Evolutionary conservation across 805 yeast species (phyloP), one percentile per base, ranked within the genome.

Genomic region (Barnettozyma californica): DNA sequence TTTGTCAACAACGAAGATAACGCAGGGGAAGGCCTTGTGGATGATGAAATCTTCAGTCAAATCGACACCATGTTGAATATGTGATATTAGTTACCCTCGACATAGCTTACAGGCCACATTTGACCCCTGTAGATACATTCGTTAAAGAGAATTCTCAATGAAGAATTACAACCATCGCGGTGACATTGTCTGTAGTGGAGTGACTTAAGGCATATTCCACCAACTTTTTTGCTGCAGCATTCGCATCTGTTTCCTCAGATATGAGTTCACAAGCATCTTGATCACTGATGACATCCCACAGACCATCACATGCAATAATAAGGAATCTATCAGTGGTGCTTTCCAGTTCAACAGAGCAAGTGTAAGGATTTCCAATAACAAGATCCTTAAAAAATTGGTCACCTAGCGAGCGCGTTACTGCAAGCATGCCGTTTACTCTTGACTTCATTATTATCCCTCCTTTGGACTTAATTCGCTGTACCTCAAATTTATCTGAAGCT

Each of bases 281-380:
- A 63, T 94, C 99, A 9, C 82, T 74, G 45, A 91, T 76, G 5
- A 92, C 97, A 65, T 92, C 99, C 98, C 98, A 92, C 10, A 92
- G 69, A 0, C 99, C 99, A 66, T 92, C 99, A 65, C 98, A 94
- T 0, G 97, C 98, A 50, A 92, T 69, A 44, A 92, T 90, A 60
- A 92, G 65, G 61, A 87, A 88, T 56, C 85, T 85, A 64, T 91
- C 97, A 10, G 69, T 71, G 1, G 66, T 66, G 10, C 54, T 47
- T 21, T 74, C 74, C 27, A 94, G 71, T 59, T 83, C 89, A 1
- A 95, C 89, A 41, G 89, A 80, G 0, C 98, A 88, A 0, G 99
- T 92, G 62, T 84, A 92, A 1, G 99, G 99, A 47, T 82, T 80
- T 0, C 97, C 96, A 29, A 89, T 80, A 18, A 92, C 97, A 49